These are phyloP conservation scores for Neoboletus subvelutipes DNA, from an alignment of 768 basidiomycete genomes.

Conservation along the genomic window DNA sequence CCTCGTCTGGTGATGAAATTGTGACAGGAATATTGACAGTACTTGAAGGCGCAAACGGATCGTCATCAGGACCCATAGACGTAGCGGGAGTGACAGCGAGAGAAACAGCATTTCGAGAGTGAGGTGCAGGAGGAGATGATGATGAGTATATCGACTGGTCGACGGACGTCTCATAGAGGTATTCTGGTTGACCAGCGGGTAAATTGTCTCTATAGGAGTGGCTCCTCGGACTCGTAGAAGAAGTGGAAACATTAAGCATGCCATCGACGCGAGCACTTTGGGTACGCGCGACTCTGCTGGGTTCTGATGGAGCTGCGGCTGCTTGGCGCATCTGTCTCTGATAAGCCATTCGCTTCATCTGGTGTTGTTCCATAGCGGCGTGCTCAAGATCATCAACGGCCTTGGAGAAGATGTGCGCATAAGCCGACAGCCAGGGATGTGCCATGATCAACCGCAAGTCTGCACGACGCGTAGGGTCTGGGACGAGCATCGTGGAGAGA, in stretches of 20 bases:
- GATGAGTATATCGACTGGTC: constrained; percentile 53
- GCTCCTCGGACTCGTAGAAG: constrained; percentile 39
- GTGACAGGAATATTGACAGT: constrained; percentile 29
- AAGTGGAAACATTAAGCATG: constrained; percentile 33
- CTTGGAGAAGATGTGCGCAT: constrained; percentile 53
- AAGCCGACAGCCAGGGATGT: constrained; percentile 79
- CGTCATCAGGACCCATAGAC: constrained; percentile 50
- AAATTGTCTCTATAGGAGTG: constrained; percentile 51
- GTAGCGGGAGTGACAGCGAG: constrained; percentile 48
- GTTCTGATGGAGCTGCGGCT: constrained; percentile 34
- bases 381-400: constrained; percentile 77
- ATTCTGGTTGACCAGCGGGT: constrained; percentile 53
- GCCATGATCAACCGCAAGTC: constrained; percentile 77
- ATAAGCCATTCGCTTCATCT: constrained; percentile 77
- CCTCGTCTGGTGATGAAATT: constrained; percentile 30
- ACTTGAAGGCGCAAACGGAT: constrained; percentile 62
- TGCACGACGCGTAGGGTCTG: constrained; percentile 80
- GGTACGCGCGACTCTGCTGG: constrained; percentile 40
- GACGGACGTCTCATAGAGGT: constrained; percentile 69
- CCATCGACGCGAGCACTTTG: constrained; percentile 58
- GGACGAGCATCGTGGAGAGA: constrained; percentile 89
- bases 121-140: constrained; percentile 32
- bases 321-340: constrained; percentile 74
- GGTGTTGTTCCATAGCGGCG: constrained; percentile 81
- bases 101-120: constrained; percentile 39